Evolutionary conservation across 805 yeast genomes (phyloP), one percentile per base, ranked within the genome.

Genomic region (Yarrowia yakushimensis): DNA sequence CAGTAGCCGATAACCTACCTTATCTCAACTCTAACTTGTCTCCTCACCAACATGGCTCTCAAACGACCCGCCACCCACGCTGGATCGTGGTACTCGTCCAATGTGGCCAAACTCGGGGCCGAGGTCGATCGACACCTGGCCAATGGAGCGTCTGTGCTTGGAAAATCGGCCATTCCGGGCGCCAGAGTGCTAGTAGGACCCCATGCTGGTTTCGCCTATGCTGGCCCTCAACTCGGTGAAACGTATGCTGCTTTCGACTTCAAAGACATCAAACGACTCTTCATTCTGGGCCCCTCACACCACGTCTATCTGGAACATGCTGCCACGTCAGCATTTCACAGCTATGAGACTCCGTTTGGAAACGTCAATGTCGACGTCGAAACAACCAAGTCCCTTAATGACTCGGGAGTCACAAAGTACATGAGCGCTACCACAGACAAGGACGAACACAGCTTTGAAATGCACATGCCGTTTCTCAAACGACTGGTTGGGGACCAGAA

Each of bases 221-320:
- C 96, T 39, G 97, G 97, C 0, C 74, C 77, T 7, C 83, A 89
- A 0, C 79, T 93, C 67, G 94, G 92, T 0, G 85, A 88, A 70
- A 82, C 96, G 0, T 93, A 88, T 69, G 80, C 80, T 1, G 81
- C 84, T 0, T 82, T 93, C 81, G 96, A 89, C 69, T 72, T 84
- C 0, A 67, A 79, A 1, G 75, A 76, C 10, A 79, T 79, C 18
- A 80, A 83, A 67, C 77, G 93, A 18, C 82, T 94, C 0, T 88
- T 94, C 67, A 77, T 94, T 1, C 72, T 94, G 71, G 97, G 98
- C 0, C 99, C 99, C 0, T 88, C 97, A 0, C 99, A 94, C 71
- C 96, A 89, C 72, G 86, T 88, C 9, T 92, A 87, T 71, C 90
- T 88, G 75, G 78, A 78, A 63, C 85, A 86, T 27, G 78, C 79